Evolutionary conservation across 345 rosid species (phyloP).

Genomic region (Populus deltoides): DNA sequence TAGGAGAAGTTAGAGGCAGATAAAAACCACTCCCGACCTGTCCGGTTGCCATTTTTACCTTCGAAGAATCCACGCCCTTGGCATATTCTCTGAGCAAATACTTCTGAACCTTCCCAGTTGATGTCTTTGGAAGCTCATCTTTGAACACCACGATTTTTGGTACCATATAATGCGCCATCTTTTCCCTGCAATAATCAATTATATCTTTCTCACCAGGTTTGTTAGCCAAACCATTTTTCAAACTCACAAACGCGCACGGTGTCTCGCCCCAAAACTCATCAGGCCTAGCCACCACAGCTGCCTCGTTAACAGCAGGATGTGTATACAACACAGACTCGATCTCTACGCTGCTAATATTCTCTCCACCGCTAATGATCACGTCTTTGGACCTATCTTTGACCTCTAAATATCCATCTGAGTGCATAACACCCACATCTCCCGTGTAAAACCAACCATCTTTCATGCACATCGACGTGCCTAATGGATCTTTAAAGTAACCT

Average conservation of each 20-base stretch:
- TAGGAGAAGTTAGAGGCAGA: too few relatives aligned
- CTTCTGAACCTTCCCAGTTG: conserved; percentile 77
- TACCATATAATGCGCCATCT: conserved; percentile 72
- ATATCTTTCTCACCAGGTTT: conserved; percentile 37
- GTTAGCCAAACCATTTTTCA: not conserved
- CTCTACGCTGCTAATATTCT: conserved; percentile 28
- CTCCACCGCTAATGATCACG: conserved; percentile 32
- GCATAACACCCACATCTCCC: conserved; percentile 27
- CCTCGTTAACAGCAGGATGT: conserved; percentile 19
- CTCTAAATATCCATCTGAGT: conserved; percentile 25
- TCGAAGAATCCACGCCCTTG: conserved; percentile 4
- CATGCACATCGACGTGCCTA: conserved; percentile 6
- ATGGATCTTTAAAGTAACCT: conserved; percentile 22
- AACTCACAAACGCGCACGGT: conserved; percentile 24
- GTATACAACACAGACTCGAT: conserved; percentile 20
- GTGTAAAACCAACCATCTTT: conserved; percentile 27
- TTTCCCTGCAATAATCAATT: conserved; percentile 51
- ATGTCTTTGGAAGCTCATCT: conserved; percentile 65
- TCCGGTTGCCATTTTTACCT: not conserved
- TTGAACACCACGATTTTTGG: conserved; percentile 59
- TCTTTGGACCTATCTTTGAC: conserved; percentile 28
- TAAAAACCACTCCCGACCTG: too few relatives aligned
- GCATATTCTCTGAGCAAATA: conserved; percentile 59
- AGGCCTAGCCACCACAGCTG: conserved; percentile 27
- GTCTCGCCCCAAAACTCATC: conserved; percentile 30